These are phyloP conservation scores for Fusarium begoniae DNA, from an alignment of 2,329 filamentous ascomycete species.

Conservation along the genomic window DNA sequence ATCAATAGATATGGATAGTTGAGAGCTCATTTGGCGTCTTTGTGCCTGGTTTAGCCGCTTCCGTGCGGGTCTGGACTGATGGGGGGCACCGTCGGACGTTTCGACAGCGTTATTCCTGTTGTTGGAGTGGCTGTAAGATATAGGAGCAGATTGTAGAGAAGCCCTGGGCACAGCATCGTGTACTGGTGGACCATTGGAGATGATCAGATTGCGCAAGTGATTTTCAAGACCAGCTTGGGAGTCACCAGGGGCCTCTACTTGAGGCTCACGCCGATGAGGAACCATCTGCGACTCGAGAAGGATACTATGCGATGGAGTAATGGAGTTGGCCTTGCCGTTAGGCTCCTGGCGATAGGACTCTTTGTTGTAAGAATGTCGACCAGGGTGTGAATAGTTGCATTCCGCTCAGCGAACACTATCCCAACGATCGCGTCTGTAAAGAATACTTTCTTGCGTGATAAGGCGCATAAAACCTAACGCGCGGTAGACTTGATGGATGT, in stretches of 20 bases:
- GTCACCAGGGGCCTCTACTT: neutral
- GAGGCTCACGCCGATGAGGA: slow-evolving; percentile 10
- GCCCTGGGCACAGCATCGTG: slow-evolving; percentile 8
- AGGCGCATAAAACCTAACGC: neutral
- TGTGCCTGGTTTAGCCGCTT: slow-evolving; percentile 71
- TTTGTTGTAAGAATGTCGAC: slow-evolving; percentile 11
- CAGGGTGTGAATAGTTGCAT: slow-evolving; percentile 12
- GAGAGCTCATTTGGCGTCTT: slow-evolving; percentile 68
- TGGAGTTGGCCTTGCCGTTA: neutral
- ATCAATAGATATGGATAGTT: slow-evolving; percentile 66
- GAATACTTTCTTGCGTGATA: neutral
- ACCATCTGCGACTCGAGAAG: slow-evolving; percentile 1
- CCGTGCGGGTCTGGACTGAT: slow-evolving; percentile 46
- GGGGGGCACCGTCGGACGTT: slow-evolving; percentile 5
- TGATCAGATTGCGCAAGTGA: slow-evolving; percentile 67
- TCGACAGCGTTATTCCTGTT: neutral
- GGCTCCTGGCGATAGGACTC: neutral
- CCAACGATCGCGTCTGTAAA: neutral
- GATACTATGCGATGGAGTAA: neutral
- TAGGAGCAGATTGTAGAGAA: neutral
- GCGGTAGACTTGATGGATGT: neutral
- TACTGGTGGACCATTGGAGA: slow-evolving; percentile 57
- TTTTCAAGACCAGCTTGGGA: slow-evolving; percentile 57
- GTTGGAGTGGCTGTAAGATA: neutral
- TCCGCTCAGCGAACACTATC: neutral